Conservation (phyloP, 495 filamentous ascomycete species). For the Rhypophila decipiens region DNA sequence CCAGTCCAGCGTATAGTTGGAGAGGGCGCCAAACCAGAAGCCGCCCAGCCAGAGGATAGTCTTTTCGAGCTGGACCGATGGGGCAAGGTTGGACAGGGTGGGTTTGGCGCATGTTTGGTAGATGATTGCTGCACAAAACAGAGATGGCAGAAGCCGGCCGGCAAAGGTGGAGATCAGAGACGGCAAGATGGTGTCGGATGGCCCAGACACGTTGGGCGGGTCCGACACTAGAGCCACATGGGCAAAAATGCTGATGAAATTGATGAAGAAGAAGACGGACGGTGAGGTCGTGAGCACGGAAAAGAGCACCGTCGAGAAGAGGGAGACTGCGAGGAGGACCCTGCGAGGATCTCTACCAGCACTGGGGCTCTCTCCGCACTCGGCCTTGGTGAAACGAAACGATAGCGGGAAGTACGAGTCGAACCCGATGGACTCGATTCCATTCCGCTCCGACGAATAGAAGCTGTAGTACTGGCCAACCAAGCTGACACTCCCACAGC, state of each 20-base stretch:
- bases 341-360: constrained; percentile 56
- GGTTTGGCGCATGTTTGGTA: constrained; percentile 52
- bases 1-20: constrained; percentile 77
- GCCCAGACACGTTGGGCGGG: constrained; percentile 42
- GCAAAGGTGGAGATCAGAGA: constrained; percentile 60
- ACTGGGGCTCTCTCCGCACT: constrained; percentile 42
- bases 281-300: constrained; percentile 68
- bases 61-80: constrained; percentile 62
- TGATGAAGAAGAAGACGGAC: constrained; percentile 61
- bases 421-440: constrained; percentile 61
- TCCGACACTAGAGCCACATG: constrained; percentile 78
- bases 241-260: constrained; percentile 64
- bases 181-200: constrained; percentile 37
- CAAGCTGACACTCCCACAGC: constrained; percentile 54
- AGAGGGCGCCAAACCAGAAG: constrained; percentile 71
- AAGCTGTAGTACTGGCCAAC: constrained; percentile 60
- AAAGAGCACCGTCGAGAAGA: constrained; percentile 55
- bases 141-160: constrained; percentile 68
- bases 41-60: constrained; percentile 69
- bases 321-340: constrained; percentile 64
- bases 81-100: constrained; percentile 49
- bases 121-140: constrained; percentile 68
- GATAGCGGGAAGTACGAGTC: constrained; percentile 71
- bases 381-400: constrained; percentile 53
- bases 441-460: constrained; percentile 50